Percentiles rank a stretch among this genome's conserved stretches.
phyloP scores from a whole-genome alignment of 1,139 yeast species.

The Taiozyma onychis region DNA sequence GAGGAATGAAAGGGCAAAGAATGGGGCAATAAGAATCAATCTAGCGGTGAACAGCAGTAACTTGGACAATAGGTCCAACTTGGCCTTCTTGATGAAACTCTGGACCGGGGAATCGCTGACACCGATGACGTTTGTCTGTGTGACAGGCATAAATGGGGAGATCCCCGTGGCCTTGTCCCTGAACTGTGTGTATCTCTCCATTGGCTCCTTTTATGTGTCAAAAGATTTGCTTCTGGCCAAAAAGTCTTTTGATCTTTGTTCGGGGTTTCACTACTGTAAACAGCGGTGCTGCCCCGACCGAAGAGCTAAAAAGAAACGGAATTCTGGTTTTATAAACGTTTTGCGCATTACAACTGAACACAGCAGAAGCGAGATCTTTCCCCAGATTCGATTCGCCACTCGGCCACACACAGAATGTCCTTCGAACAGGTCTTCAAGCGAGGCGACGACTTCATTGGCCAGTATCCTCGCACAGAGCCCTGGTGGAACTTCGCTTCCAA shows the following conservation, averaged over 20 bases:
- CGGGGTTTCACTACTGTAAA: background rate
- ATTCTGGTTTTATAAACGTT: background rate
- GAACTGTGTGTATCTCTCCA: constrained; percentile 75
- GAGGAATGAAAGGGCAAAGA: constrained; percentile 22
- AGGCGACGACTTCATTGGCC: constrained; percentile 68
- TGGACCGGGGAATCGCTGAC: constrained; percentile 17
- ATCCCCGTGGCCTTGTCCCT: constrained; percentile 83
- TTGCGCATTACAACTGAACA: background rate
- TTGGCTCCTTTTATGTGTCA: constrained; percentile 18
- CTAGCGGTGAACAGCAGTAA: constrained; percentile 2
- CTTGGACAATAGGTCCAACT: constrained; percentile 18
- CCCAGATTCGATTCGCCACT: background rate
- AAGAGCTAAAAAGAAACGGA: background rate
- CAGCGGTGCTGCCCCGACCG: background rate
- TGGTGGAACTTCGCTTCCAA: constrained; percentile 69
- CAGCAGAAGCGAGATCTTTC: background rate
- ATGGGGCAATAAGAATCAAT: constrained; percentile 25
- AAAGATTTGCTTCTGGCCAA: background rate
- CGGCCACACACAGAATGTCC: constrained; percentile 43
- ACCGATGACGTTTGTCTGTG: constrained; percentile 9
- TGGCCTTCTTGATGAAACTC: constrained; percentile 15
- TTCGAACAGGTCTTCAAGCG: constrained; percentile 63
- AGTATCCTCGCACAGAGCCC: constrained; percentile 52
- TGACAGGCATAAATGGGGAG: constrained; percentile 61
- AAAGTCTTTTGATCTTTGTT: background rate